phyloP scores from a whole-genome alignment of 78 protist genomes.

The Dictyostelium purpureum region DNA sequence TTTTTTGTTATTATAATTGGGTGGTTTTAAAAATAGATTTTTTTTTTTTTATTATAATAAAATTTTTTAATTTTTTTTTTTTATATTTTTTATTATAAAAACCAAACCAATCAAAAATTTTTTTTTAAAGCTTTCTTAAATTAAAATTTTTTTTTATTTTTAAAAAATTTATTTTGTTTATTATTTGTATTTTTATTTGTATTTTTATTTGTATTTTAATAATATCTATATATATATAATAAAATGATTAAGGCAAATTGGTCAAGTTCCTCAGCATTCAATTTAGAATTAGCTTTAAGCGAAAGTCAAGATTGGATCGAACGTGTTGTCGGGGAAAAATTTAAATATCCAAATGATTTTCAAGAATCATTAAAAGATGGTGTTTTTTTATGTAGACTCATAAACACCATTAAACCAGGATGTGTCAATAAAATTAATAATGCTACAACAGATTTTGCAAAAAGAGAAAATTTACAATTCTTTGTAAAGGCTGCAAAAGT shows the following conservation, averaged over 20 bases:
- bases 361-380: constrained; percentile 57
- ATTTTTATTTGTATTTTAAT: background rate
- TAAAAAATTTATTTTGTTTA: background rate
- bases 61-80: too few relatives aligned
- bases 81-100: background rate
- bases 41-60: background rate
- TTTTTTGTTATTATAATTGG: background rate
- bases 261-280: constrained; percentile 12
- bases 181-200: background rate
- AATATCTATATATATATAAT: background rate
- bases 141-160: background rate
- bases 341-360: constrained; percentile 32
- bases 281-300: constrained; percentile 36
- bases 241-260: constrained; percentile 53
- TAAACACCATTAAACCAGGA: constrained; percentile 55
- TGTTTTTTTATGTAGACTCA: constrained; percentile 49
- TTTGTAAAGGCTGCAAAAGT: constrained; percentile 32
- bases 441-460: constrained; percentile 25
- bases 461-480: constrained; percentile 43
- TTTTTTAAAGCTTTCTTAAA: background rate
- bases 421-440: constrained; percentile 23
- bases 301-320: constrained; percentile 53
- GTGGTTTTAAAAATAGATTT: background rate
- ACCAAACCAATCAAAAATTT: background rate
- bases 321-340: background rate